Conservation (phyloP, 805 yeast species). For the Grigorovia jiainica region DNA sequence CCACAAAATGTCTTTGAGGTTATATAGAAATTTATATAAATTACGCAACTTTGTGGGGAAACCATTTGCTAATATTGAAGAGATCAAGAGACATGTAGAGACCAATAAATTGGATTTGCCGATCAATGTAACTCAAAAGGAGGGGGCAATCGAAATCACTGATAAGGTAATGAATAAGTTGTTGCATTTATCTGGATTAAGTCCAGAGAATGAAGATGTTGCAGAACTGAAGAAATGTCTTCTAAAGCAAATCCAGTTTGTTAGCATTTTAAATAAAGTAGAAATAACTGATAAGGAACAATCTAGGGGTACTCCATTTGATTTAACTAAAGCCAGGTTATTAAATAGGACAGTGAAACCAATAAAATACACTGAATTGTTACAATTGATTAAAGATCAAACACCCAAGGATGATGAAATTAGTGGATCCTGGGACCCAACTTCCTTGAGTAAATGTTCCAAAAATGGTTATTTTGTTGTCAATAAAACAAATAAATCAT, state of each 20-base stretch:
- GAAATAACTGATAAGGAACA: conserved; percentile 7
- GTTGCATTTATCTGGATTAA: conserved; percentile 41
- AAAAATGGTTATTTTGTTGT: conserved; percentile 33
- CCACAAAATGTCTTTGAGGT: not conserved
- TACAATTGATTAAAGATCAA: conserved; percentile 17
- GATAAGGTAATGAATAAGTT: conserved; percentile 24
- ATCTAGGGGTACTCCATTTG: not conserved
- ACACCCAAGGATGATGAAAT: conserved; percentile 33
- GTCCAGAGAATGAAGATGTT: conserved; percentile 22
- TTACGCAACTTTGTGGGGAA: not conserved
- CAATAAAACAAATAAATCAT: not conserved
- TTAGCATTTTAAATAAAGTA: conserved; percentile 34
- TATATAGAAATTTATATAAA: not conserved
- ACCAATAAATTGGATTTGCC: no score
- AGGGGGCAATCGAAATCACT: no score
- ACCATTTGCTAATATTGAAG: no score
- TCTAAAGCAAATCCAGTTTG: conserved; percentile 42
- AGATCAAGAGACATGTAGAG: no score
- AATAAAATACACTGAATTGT: conserved; percentile 27
- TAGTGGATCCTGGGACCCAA: conserved; percentile 35
- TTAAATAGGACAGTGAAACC: conserved; percentile 21
- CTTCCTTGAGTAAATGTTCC: conserved; percentile 26
- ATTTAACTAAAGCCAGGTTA: conserved; percentile 17
- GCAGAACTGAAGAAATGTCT: conserved; percentile 28
- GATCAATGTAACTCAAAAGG: no score